Conservation (phyloP, 768 basidiomycete species). For the Cystobasidium tubakii region DNA sequence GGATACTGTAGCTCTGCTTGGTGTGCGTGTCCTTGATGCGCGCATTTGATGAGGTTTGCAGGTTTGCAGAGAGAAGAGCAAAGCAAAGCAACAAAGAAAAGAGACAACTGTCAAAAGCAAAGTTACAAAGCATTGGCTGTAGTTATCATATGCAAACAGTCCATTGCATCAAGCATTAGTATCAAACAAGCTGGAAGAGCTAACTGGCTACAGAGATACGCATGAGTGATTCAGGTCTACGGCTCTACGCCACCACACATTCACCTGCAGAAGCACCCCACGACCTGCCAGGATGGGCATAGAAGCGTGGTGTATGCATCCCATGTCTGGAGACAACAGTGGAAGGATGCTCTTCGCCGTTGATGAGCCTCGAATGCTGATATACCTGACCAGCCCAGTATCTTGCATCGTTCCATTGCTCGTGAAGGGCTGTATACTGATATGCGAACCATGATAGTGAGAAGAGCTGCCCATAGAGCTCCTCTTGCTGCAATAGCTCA, state of each 20-base stretch:
- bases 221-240: too few relatives aligned
- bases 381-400: conserved; percentile 3
- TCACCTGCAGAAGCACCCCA: not conserved
- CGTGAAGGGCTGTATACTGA: not conserved
- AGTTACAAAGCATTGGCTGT: too few relatives aligned
- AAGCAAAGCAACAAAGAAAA: too few relatives aligned
- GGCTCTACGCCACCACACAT: not conserved
- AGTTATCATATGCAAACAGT: too few relatives aligned
- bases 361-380: not conserved
- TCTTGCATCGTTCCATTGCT: not conserved
- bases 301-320: not conserved
- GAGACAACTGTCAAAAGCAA: too few relatives aligned
- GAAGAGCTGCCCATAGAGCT: not conserved
- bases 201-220: too few relatives aligned
- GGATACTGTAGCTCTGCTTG: too few relatives aligned
- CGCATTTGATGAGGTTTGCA: too few relatives aligned
- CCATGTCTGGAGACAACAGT: not conserved
- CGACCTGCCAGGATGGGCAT: not conserved
- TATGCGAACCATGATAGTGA: not conserved
- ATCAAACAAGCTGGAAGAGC: too few relatives aligned
- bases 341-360: not conserved
- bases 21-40: too few relatives aligned
- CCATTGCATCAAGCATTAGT: too few relatives aligned
- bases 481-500: not conserved
- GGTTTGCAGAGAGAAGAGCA: too few relatives aligned